A percentile compares a stretch with the other conserved stretches of the same genome.
Conservation (phyloP, 2,329 filamentous ascomycete genomes). For the Xylaria sp. region DNA sequence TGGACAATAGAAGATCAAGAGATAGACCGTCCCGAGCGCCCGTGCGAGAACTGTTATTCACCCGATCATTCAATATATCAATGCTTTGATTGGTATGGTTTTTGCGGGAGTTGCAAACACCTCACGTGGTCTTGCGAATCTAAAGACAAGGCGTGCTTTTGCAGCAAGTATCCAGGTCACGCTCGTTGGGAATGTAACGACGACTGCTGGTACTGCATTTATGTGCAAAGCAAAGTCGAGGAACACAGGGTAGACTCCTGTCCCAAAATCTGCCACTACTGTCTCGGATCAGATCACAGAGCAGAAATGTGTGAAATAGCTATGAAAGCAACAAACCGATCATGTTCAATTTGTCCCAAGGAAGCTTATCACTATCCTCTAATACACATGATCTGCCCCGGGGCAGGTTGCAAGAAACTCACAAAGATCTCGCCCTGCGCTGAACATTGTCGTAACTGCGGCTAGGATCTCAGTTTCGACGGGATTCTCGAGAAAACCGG, state of each 20-base stretch:
- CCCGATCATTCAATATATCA: background rate
- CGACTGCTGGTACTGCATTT: background rate
- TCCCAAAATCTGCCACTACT: background rate
- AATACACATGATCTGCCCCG: background rate
- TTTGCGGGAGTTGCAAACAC: constrained; percentile 1
- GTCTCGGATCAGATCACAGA: background rate
- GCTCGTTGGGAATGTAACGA: background rate
- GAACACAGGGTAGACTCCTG: background rate
- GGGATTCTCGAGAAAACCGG: background rate
- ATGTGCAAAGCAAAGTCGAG: background rate
- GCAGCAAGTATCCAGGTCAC: background rate
- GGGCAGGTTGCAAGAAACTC: background rate
- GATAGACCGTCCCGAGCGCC: background rate
- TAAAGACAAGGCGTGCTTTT: background rate
- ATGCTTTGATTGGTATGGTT: background rate
- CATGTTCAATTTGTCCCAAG: background rate
- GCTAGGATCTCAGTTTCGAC: constrained; percentile 21
- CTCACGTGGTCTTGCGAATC: background rate
- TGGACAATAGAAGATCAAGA: background rate
- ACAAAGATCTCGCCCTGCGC: background rate
- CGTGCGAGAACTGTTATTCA: background rate
- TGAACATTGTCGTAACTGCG: constrained; percentile 11
- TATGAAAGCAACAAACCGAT: background rate
- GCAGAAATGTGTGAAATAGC: background rate
- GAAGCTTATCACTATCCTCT: constrained; percentile 12